Base-by-base conservation (phyloP, 2,329 filamentous ascomycete genomes). In the Mycosphaerella sp. region DNA sequence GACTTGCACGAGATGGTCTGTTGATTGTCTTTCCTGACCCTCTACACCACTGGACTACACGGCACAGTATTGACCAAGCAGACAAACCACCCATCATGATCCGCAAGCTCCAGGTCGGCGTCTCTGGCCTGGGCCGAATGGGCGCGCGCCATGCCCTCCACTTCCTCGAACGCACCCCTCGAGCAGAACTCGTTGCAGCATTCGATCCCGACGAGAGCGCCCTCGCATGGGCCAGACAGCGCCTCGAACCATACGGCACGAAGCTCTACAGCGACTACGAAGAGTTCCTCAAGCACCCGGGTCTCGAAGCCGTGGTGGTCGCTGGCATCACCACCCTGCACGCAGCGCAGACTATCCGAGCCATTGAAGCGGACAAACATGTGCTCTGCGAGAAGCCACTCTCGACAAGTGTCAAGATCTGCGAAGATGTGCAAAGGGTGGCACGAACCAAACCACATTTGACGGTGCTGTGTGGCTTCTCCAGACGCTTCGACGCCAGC, bases 381-480 rank as follows among this genome's bases (percentile, higher is more conserved):
- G 78, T 81, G 0, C 65, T 82, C 13, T 81, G 78, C 59, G 79
- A 82, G 69, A 81, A 82, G 69, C 79, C 79, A 1, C 62, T 81
- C 28, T 77, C 74, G 39, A 85, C 80, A 0, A 78, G 72, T 50
- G 71, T 81, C 13, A 79, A 82, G 57, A 70, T 81, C 44, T 80
- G 77, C 44, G 76, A 82, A 70, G 70, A 74, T 16, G 81, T 86
- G 36, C 8, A 68, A 76, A 41, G 73, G 78, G 16, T 25, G 10
- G 39, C 39, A 6, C 14, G 17, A 6, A 5, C 6, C 4, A 18
- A 41, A 9, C 80, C 81, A 1, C 64, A 82, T 45, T 73, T 82
- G 16, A 85, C 85, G 66, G 80, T 85, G 49, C 79, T 85, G 73
- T 82, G 79, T 59, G 81, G 80, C 6, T 84, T 84, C 72, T 82